Conservation (phyloP, 1,284 basidiomycete species). For the Paramarasmius palmivorus region DNA sequence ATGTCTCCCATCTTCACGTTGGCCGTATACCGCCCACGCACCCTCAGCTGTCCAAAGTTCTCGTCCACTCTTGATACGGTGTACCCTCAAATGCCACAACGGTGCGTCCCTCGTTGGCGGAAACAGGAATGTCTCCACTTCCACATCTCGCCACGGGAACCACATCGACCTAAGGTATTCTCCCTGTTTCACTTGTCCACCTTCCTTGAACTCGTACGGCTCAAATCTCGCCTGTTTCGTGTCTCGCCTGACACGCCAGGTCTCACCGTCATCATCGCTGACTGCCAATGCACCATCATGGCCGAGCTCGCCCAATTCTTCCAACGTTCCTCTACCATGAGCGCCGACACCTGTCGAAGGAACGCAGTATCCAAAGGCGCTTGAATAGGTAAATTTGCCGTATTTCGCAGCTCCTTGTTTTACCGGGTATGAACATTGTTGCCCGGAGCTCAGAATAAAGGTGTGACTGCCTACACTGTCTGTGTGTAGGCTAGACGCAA, state of each 20-base stretch:
- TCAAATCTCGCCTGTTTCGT: constrained; percentile 67
- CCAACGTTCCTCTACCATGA: constrained; percentile 52
- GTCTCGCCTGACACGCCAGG: constrained; percentile 67
- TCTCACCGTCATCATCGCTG: constrained; percentile 67
- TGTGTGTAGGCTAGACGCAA: constrained; percentile 47
- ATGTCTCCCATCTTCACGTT: constrained; percentile 61
- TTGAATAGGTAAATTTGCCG: constrained; percentile 74
- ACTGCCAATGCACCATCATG: constrained; percentile 72
- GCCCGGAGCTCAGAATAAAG: constrained; percentile 74
- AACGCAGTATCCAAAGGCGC: constrained; percentile 76
- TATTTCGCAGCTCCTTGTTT: constrained; percentile 80
- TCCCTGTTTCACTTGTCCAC: constrained; percentile 23
- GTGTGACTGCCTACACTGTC: constrained; percentile 54
- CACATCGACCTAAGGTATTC: constrained; percentile 60
- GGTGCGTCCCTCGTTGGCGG: constrained; percentile 59
- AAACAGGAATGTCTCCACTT: constrained; percentile 75
- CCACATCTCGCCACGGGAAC: constrained; percentile 73
- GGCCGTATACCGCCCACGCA: constrained; percentile 73
- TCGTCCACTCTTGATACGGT: constrained; percentile 37
- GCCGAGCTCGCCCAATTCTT: constrained; percentile 70
- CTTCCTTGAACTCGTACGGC: constrained; percentile 1
- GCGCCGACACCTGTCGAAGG: constrained; percentile 48
- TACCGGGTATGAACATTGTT: constrained; percentile 78
- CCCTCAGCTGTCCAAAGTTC: constrained; percentile 63
- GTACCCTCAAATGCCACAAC: constrained; percentile 70